Percentiles rank a stretch among this genome's conserved stretches.
Evolutionary conservation across 1,139 yeast genomes (phyloP).

Genomic region (Yamadazyma pseudoaaseri): DNA sequence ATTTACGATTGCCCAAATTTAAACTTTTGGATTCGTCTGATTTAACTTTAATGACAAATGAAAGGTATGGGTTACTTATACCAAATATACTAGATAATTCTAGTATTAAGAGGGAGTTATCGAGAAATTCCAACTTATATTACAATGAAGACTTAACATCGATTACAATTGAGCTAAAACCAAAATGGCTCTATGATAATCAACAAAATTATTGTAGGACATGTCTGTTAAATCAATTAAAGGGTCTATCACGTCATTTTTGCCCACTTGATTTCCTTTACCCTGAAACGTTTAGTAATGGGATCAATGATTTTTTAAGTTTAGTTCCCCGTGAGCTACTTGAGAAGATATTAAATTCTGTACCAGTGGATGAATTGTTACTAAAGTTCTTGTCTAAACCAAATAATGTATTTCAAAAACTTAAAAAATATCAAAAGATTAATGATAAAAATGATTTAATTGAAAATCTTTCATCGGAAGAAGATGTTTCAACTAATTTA

Average conservation of each 20-base stretch:
- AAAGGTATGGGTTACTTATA: slow-evolving; percentile 40
- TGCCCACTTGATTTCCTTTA: slow-evolving; percentile 45
- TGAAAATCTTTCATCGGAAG: slow-evolving; percentile 29
- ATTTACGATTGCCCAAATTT: slow-evolving; percentile 18
- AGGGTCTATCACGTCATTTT: slow-evolving; percentile 36
- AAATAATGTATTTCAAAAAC: slow-evolving; percentile 37
- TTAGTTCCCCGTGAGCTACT: slow-evolving; percentile 24
- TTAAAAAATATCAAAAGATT: slow-evolving; percentile 37
- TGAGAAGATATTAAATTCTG: slow-evolving; percentile 20
- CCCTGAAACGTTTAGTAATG: slow-evolving; percentile 30
- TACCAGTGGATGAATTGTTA: slow-evolving; percentile 32
- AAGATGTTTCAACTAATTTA: slow-evolving; percentile 46
- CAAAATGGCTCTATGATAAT: slow-evolving; percentile 50
- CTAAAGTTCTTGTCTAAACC: slow-evolving; percentile 27
- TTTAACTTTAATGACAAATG: slow-evolving; percentile 32
- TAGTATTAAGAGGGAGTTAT: slow-evolving; percentile 24
- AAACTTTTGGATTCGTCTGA: slow-evolving; percentile 10
- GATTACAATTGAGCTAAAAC: slow-evolving; percentile 43
- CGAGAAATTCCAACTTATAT: slow-evolving; percentile 40
- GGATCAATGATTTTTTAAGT: slow-evolving; percentile 33
- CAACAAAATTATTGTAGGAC: slow-evolving; percentile 43
- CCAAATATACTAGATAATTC: slow-evolving; percentile 42
- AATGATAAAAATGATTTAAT: slow-evolving; percentile 35
- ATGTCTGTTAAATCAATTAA: slow-evolving; percentile 41
- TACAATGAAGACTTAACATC: slow-evolving; percentile 21